These are phyloP conservation scores for Coniferiporia sulphurascens DNA, from an alignment of 1,284 basidiomycete species.

Conservation along the genomic window DNA sequence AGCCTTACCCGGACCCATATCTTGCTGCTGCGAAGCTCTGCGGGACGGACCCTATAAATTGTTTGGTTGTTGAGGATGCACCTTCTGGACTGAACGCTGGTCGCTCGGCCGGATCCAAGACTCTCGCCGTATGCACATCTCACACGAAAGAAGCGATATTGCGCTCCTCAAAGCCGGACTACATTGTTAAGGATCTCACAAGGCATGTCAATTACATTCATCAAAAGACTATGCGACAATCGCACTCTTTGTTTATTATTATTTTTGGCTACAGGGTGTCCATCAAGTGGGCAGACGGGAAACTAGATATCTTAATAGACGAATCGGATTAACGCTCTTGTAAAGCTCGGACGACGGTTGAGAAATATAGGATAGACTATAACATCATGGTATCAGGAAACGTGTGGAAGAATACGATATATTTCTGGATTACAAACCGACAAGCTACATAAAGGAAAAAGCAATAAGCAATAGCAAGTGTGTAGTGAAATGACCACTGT, in stretches of 20 bases:
- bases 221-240: neutral
- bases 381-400: neutral
- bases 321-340: conserved; percentile 17
- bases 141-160: conserved; percentile 47
- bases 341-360: neutral
- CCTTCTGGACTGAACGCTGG: conserved; percentile 74
- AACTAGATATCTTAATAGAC: conserved; percentile 27
- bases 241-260: neutral
- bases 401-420: neutral
- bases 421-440: no score
- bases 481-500: neutral
- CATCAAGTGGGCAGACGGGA: conserved; percentile 28
- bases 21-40: conserved; percentile 53
- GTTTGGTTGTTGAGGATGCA: conserved; percentile 82
- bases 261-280: conserved; percentile 23
- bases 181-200: conserved; percentile 48
- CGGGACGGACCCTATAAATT: conserved; percentile 45
- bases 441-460: no score
- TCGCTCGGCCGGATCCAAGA: conserved; percentile 65
- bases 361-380: neutral
- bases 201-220: conserved; percentile 32
- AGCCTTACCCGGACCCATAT: conserved; percentile 82
- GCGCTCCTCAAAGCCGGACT: conserved; percentile 46
- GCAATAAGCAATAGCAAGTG: neutral
- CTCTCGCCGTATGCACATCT: conserved; percentile 80